Evolutionary conservation across 2,329 filamentous ascomycete genomes (phyloP).

Genomic region (Pseudogymnoascus sp.): DNA sequence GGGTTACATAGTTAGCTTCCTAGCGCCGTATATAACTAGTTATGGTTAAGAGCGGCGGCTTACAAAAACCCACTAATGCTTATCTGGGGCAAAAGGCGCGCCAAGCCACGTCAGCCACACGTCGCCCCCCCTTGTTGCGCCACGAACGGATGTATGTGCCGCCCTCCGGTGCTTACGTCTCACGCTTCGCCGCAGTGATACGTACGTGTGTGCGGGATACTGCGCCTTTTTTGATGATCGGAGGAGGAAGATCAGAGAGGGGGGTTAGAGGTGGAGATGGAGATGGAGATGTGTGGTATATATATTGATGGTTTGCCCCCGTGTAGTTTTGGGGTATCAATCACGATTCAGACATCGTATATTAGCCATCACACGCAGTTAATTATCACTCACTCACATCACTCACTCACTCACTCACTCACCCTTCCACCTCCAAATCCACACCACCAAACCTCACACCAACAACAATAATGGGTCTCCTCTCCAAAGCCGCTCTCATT

Average conservation of each 20-base stretch:
- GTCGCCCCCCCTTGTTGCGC: background rate
- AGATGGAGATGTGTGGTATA: background rate
- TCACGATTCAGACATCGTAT: background rate
- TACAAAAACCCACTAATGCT: background rate
- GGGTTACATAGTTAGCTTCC: background rate
- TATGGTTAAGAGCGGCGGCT: background rate
- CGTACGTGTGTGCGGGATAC: background rate
- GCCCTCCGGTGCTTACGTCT: background rate
- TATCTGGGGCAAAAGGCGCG: background rate
- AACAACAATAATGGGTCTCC: background rate
- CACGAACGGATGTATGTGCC: background rate
- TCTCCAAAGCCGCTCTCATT: background rate
- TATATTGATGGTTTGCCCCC: background rate
- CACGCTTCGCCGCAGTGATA: background rate
- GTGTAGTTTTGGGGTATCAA: background rate
- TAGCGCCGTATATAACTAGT: background rate
- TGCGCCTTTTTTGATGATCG: background rate
- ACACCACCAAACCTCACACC: background rate
- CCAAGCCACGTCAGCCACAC: conserved; percentile 1
- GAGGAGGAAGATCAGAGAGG: background rate
- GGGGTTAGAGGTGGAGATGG: too few species aligned
- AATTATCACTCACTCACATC: background rate
- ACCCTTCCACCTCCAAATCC: background rate
- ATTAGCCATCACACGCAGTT: background rate
- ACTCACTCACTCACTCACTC: too few species aligned